Evolutionary conservation across 768 basidiomycete genomes (phyloP).

Genomic region (Sistotremastrum suecicum): DNA sequence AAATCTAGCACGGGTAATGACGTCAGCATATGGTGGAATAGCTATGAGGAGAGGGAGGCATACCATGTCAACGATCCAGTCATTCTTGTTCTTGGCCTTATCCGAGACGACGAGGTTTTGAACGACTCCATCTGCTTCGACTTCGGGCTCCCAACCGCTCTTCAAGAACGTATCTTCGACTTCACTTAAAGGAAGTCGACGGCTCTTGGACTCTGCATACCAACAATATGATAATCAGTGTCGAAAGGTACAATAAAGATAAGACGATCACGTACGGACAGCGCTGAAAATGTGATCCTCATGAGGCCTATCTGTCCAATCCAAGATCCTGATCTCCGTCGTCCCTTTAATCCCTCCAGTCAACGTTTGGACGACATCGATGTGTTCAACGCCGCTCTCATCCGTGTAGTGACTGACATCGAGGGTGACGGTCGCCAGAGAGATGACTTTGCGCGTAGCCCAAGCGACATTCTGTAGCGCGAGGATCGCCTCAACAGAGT

Average conservation of each 20-base stretch:
- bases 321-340: conserved; percentile 6
- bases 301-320: conserved; percentile 3
- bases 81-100: no score
- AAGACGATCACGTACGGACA: no score
- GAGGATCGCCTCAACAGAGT: conserved; percentile 6
- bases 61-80: no score
- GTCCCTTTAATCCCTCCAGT: conserved; percentile 9
- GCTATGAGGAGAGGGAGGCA: no score
- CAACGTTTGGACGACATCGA: conserved; percentile 9
- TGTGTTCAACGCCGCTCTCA: conserved; percentile 6
- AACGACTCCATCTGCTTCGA: no score
- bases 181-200: conserved; percentile 34
- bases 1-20: no score
- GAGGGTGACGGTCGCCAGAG: conserved; percentile 2
- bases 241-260: no score
- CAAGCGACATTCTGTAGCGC: conserved; percentile 8
- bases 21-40: no score
- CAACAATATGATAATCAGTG: no score
- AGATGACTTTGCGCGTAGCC: conserved; percentile 7
- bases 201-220: conserved; percentile 20
- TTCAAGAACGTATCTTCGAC: conserved; percentile 24
- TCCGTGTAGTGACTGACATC: conserved; percentile 6
- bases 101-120: no score
- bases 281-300: conserved; percentile 8
- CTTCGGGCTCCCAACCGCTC: no score